Conservation (phyloP, 768 basidiomycete genomes). For the Hemileccinum rubropunctum region DNA sequence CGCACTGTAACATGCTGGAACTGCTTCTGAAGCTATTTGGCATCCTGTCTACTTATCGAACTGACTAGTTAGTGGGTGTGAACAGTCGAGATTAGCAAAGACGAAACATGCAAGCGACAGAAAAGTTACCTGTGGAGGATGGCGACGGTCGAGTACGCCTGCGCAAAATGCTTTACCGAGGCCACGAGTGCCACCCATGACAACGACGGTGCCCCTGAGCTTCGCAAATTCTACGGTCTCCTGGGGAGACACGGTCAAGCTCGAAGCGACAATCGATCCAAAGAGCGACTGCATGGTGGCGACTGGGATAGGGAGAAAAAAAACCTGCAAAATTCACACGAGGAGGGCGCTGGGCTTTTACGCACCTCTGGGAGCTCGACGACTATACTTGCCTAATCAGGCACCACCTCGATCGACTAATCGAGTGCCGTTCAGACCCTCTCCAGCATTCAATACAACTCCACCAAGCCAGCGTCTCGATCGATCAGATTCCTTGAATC, state of each 20-base stretch:
- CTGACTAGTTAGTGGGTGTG: too few relatives aligned
- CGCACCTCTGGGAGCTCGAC: slow-evolving; percentile 11
- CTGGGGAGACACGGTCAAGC: slow-evolving; percentile 5
- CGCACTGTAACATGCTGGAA: slow-evolving; percentile 44
- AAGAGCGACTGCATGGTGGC: slow-evolving; percentile 5
- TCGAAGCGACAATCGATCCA: not conserved
- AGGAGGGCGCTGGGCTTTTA: slow-evolving; percentile 5
- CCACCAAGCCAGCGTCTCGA: slow-evolving; percentile 1
- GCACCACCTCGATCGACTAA: slow-evolving; percentile 7
- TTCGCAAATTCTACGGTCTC: slow-evolving; percentile 6
- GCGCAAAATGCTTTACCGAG: slow-evolving; percentile 58
- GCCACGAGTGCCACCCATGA: slow-evolving; percentile 63
- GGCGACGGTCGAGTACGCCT: slow-evolving; percentile 56
- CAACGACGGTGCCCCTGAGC: slow-evolving; percentile 41
- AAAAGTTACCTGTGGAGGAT: slow-evolving; percentile 52
- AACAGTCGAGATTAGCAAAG: not conserved
- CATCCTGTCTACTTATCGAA: slow-evolving; percentile 48
- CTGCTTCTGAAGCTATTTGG: slow-evolving; percentile 44
- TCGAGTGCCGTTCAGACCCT: slow-evolving; percentile 15
- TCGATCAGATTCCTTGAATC: slow-evolving; percentile 7
- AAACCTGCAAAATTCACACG: too few relatives aligned
- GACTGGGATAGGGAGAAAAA: not conserved
- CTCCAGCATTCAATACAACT: not conserved
- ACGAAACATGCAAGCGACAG: not conserved
- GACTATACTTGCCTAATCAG: slow-evolving; percentile 5